A percentile compares a stretch with the other conserved stretches of the same genome.
These are phyloP conservation scores for Phalaenopsis aphrodite DNA, from an alignment of 106 monocot species.

Conservation along the genomic window DNA sequence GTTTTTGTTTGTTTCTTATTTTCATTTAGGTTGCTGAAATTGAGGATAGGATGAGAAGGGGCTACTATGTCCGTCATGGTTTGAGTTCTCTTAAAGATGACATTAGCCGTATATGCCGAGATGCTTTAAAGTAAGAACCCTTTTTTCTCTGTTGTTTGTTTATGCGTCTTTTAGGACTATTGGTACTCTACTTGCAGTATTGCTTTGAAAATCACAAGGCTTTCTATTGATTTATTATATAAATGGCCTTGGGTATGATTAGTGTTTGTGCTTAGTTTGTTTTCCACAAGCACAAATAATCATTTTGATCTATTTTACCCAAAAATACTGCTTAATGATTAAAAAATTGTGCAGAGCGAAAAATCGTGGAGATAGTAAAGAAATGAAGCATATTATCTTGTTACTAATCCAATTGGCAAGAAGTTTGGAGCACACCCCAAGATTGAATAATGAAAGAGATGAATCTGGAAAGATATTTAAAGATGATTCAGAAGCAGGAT, in stretches of 20 bases:
- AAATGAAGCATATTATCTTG: slow-evolving; percentile 62
- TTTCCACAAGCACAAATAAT: background rate
- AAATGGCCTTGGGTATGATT: background rate
- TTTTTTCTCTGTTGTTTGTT: background rate
- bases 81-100: slow-evolving; percentile 79
- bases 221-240: background rate
- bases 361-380: slow-evolving; percentile 41
- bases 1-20: background rate
- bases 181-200: background rate
- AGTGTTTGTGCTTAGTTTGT: background rate
- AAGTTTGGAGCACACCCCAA: slow-evolving; percentile 52
- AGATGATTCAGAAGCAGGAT: slow-evolving; percentile 36
- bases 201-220: background rate
- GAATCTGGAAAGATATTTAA: slow-evolving; percentile 22
- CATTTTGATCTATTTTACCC: background rate
- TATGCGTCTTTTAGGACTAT: background rate
- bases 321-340: background rate
- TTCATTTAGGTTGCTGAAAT: slow-evolving; percentile 71
- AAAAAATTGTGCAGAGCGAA: slow-evolving; percentile 38
- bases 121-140: slow-evolving; percentile 77
- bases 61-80: slow-evolving; percentile 83
- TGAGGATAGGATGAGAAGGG: slow-evolving; percentile 85
- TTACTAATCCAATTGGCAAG: slow-evolving; percentile 70
- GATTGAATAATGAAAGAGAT: slow-evolving; percentile 35
- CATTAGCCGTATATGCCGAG: slow-evolving; percentile 82